Percentiles rank a stretch among this genome's conserved stretches.
Evolutionary conservation across 805 yeast species (phyloP).

Genomic region (Lachancea fermentati): DNA sequence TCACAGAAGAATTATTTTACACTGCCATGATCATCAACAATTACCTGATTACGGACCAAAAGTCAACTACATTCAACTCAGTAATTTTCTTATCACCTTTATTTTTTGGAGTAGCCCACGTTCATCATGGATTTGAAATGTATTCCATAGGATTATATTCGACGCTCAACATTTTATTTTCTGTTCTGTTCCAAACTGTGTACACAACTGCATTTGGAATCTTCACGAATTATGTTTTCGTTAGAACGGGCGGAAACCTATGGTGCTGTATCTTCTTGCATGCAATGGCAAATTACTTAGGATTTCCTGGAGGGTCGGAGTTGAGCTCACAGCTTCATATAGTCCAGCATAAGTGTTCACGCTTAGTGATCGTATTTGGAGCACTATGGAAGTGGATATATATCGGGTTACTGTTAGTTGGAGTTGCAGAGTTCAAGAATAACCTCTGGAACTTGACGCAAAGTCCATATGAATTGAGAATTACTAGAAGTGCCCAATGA

Average conservation of each 20-base stretch:
- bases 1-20: slow-evolving; percentile 32
- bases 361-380: slow-evolving; percentile 8
- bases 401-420: slow-evolving; percentile 16
- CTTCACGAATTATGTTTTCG: slow-evolving; percentile 27
- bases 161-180: slow-evolving; percentile 14
- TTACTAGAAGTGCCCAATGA: too few relatives aligned
- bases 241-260: slow-evolving; percentile 27
- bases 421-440: slow-evolving; percentile 18
- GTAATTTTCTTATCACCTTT: slow-evolving; percentile 23
- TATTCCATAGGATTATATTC: slow-evolving; percentile 15
- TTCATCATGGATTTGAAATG: slow-evolving; percentile 31
- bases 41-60: slow-evolving; percentile 12
- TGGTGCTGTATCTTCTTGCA: slow-evolving; percentile 29
- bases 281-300: slow-evolving; percentile 28
- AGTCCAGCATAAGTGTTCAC: slow-evolving; percentile 7
- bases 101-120: slow-evolving; percentile 33
- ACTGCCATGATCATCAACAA: slow-evolving; percentile 27
- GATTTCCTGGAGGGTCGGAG: slow-evolving; percentile 29
- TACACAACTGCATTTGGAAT: slow-evolving; percentile 32
- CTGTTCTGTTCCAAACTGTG: slow-evolving; percentile 20
- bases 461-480: slow-evolving; percentile 3
- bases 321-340: slow-evolving; percentile 14
- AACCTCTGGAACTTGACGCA: slow-evolving; percentile 4
- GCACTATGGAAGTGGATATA: slow-evolving; percentile 24
- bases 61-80: slow-evolving; percentile 1